These are phyloP conservation scores for Madurella mycetomatis DNA, from an alignment of 2,329 filamentous ascomycete genomes.

Conservation along the genomic window DNA sequence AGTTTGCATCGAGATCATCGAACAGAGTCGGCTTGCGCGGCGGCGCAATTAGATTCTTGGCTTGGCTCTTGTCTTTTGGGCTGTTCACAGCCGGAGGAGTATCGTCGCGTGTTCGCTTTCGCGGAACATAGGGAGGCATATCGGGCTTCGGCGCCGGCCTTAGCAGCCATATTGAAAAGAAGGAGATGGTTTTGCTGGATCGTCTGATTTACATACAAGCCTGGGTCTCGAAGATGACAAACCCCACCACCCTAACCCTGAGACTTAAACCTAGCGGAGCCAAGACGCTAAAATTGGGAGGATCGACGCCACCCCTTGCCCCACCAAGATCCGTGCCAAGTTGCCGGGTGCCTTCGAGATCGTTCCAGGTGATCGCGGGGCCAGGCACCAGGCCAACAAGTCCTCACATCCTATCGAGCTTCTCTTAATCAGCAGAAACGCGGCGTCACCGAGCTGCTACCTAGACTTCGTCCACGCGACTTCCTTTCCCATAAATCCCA, in stretches of 20 bases:
- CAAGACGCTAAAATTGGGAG: constrained; percentile 4
- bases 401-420: background rate
- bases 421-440: constrained; percentile 18
- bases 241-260: background rate
- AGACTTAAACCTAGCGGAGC: background rate
- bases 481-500: background rate
- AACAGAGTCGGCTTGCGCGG: constrained; percentile 55
- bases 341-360: constrained; percentile 21
- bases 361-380: constrained; percentile 17
- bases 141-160: background rate
- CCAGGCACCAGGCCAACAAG: constrained; percentile 3
- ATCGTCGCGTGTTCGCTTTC: constrained; percentile 56
- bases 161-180: constrained; percentile 3
- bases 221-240: background rate
- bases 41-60: constrained; percentile 27
- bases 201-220: background rate
- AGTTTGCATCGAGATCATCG: constrained; percentile 54
- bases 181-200: background rate
- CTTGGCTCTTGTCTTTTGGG: constrained; percentile 25
- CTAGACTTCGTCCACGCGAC: background rate
- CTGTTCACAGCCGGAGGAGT: constrained; percentile 38
- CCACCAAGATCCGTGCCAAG: constrained; percentile 10
- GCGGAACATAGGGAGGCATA: constrained; percentile 66
- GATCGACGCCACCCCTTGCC: constrained; percentile 1
- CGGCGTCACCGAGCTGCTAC: background rate